Base-by-base conservation (phyloP, 2,329 filamentous ascomycete genomes). In the Exophiala lecanii-corni region DNA sequence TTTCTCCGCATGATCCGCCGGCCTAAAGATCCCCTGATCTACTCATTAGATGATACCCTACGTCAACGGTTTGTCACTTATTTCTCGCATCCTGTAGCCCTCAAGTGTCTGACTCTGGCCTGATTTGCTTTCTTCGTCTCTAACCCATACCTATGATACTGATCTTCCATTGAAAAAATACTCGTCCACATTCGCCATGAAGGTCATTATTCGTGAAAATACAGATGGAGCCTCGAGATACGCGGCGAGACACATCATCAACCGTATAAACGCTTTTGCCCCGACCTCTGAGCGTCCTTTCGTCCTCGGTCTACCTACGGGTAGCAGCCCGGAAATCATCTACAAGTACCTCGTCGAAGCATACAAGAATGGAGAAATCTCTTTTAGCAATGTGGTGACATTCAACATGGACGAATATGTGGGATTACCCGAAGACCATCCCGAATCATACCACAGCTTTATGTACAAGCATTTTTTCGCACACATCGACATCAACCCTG, bases 341-440 rank as follows among this genome's bases (percentile, higher is more conserved):
- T 94, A 94, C 70, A 79, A 80, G 62, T 75, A 82, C 55, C 75
- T 94, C 18, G 86, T 92, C 36, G 58, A 68, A 52, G 60, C 61
- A 26, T 59, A 66, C 56, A 64, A 65, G 45, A 59, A 61, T 28
- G 59, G 55, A 39, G 61, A 86, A 60, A 81, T 94, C 58, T 91
- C 86, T 1, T 94, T 94, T 63, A 81, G 83, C 59, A 79, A 94
- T 82, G 86, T 94, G 58, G 78, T 92, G 60, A 94, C 87, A 18
- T 94, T 94, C 74, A 92, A 92, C 67, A 92, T 92, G 87, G 87
- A 94, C 67, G 87, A 94, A 68, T 94, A 94, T 59, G 85, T 92
- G 54, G 85, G 84, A 44, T 77, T 94, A 50, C 82, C 86, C 23
- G 80, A 85, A 58, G 85, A 89, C 57, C 86, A 94, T 62, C 81